Evolutionary conservation across 2,329 filamentous ascomycete species (phyloP), one percentile per base, ranked within the genome.

Genomic region (Penicillium aurantiogriseum): DNA sequence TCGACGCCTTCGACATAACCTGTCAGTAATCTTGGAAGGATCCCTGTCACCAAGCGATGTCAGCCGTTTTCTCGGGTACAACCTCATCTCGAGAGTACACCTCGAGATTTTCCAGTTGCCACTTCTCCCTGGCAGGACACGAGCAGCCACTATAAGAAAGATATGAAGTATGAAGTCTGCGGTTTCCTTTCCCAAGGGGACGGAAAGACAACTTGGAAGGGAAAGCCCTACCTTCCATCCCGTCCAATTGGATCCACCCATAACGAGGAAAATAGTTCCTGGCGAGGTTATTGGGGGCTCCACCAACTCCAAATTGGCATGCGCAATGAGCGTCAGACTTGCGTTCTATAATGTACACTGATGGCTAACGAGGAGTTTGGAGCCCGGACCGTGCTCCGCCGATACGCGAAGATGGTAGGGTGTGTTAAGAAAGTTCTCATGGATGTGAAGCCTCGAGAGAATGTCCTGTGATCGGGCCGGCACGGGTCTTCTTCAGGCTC

Each of bases 241-340:
- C 23, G 42, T 56, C 48, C 48, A 45, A 45, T 56, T 52, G 36
- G 54, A 51, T 46, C 54, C 54, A 29, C 48, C 27, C 4, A 29
- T 11, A 5, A 23, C 8, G 39, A 27, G 54, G 54, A 56, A 56
- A 56, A 53, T 40, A 47, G 42, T 43, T 56, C 54, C 54, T 27
- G 35, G 42, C 35, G 29, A 53, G 35, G 35, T 15, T 47, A 56
- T 47, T 56, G 42, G 54, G 47, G 50, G 27, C 15, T 52, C 54
- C 54, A 53, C 54, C 17, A 13, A 11, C 29, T 4, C 50, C 50
- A 36, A 52, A 21, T 25, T 11, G 21, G 21, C 10, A 51, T 27
- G 23, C 19, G n/a, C 45, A 51, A 33, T 17, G 3, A 40, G 27
- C 35, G 35, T 39, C 42, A 52, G 19, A 21, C 17, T 33, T 52